Conservation (phyloP, 139 green algal genomes). For the Ulvella scutata region DNA sequence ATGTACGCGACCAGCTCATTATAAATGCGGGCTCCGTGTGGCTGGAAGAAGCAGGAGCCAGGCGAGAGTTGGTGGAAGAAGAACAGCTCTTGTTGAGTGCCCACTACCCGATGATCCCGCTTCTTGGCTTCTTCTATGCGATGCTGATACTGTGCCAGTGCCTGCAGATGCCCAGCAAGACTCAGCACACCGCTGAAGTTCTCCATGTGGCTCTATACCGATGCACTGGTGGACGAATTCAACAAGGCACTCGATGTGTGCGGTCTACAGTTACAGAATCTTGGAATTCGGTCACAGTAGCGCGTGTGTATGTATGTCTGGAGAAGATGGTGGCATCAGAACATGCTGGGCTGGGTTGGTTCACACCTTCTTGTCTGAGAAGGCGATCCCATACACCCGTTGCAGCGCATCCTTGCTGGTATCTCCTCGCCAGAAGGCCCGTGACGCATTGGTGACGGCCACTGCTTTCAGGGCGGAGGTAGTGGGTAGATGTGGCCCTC, state of each 20-base stretch:
- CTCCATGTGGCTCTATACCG: too few relatives aligned
- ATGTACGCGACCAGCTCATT: conserved; percentile 69
- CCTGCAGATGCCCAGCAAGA: too few relatives aligned
- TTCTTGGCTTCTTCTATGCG: conserved; percentile 91
- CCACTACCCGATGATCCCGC: conserved; percentile 87
- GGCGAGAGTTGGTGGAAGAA: conserved; percentile 89
- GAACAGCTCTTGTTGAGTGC: conserved; percentile 83
- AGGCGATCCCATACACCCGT: conserved; percentile 94
- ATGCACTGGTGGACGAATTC: too few relatives aligned
- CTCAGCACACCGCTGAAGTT: too few relatives aligned
- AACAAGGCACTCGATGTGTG: too few relatives aligned
- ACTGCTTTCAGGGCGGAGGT: conserved; percentile 70
- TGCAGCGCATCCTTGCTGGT: conserved; percentile 54
- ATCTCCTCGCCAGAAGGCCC: conserved; percentile 82
- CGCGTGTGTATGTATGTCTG: too few relatives aligned
- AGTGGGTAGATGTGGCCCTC: conserved; percentile 84
- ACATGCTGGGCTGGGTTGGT: too few relatives aligned
- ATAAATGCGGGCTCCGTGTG: conserved; percentile 81
- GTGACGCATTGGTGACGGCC: conserved; percentile 47
- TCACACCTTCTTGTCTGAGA: conserved; percentile 80
- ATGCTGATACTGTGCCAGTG: conserved; percentile 92
- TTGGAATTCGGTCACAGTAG: too few relatives aligned
- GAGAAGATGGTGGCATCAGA: too few relatives aligned
- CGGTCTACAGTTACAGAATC: too few relatives aligned
- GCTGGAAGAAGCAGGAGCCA: conserved; percentile 89